These are phyloP conservation scores for Leishmania guyanensis DNA, from an alignment of 208 protist species.

Conservation along the genomic window DNA sequence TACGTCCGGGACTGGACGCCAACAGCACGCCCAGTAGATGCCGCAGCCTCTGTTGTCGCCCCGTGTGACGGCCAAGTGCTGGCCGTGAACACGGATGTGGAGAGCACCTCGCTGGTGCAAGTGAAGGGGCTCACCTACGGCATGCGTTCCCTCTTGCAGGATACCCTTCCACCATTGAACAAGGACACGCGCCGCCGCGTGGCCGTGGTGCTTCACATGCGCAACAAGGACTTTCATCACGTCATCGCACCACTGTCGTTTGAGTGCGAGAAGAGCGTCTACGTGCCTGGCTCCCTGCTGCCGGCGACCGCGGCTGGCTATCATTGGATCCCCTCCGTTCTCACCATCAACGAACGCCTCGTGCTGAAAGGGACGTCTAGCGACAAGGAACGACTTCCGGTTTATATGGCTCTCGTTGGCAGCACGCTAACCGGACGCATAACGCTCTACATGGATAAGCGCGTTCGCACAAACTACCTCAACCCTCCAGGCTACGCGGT, in stretches of 20 bases:
- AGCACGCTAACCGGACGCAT: conserved; percentile 80
- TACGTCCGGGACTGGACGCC: conserved; percentile 68
- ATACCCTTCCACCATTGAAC: conserved; percentile 30
- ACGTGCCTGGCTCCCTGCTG: conserved; percentile 80
- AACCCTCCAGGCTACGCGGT: conserved; percentile 83
- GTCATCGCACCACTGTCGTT: conserved; percentile 68
- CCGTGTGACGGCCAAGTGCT: conserved; percentile 81
- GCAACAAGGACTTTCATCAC: conserved; percentile 82
- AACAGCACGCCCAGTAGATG: conserved; percentile 44
- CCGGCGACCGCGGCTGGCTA: conserved; percentile 67
- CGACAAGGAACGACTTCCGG: conserved; percentile 12
- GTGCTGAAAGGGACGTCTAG: conserved; percentile 51
- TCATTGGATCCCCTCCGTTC: conserved; percentile 77
- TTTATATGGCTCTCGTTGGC: conserved; percentile 74
- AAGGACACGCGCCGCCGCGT: conserved; percentile 48
- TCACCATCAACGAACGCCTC: conserved; percentile 81
- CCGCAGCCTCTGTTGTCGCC: conserved; percentile 34
- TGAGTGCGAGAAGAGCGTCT: conserved; percentile 55
- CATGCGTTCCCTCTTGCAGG: conserved; percentile 65
- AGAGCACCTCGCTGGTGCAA: conserved; percentile 51
- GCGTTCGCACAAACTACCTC: conserved; percentile 81
- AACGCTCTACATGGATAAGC: conserved; percentile 59
- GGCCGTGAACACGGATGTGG: conserved; percentile 43
- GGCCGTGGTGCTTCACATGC: conserved; percentile 65
- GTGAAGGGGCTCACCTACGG: conserved; percentile 83